Evolutionary conservation across 495 filamentous ascomycete species (phyloP).

Genomic region (Choiromyces venosus): DNA sequence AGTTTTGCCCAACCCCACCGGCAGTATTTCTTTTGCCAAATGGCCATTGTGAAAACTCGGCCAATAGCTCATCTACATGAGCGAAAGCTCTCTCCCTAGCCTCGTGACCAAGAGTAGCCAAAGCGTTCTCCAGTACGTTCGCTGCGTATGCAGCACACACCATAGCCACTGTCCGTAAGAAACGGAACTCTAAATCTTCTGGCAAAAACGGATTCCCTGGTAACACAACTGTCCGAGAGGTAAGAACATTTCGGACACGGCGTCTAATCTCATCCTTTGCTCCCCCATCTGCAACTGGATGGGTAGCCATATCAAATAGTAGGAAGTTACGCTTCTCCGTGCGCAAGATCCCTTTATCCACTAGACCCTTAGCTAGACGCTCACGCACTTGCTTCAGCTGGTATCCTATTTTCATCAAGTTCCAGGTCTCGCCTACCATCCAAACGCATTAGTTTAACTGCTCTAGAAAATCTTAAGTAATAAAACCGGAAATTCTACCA

Average conservation of each 20-base stretch:
- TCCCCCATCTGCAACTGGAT: conserved; percentile 93
- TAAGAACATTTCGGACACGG: conserved; percentile 86
- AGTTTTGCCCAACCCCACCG: conserved; percentile 77
- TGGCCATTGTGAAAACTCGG: conserved; percentile 94
- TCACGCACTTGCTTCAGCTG: conserved; percentile 98
- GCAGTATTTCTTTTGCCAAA: conserved; percentile 73
- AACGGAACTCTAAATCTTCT: conserved; percentile 87
- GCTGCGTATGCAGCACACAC: conserved; percentile 97
- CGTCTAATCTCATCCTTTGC: conserved; percentile 95
- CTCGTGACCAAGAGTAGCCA: conserved; percentile 88
- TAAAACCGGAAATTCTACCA: conserved; percentile 56
- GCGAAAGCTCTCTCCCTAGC: conserved; percentile 88
- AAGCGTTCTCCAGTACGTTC: conserved; percentile 96
- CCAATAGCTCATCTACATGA: conserved; percentile 91
- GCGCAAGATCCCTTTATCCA: conserved; percentile 96
- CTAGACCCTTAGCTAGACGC: conserved; percentile 92
- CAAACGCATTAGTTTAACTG: conserved; percentile 35
- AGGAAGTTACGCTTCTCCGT: conserved; percentile 99
- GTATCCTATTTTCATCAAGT: conserved; percentile 99
- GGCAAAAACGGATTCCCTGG: conserved; percentile 77
- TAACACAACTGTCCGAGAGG: conserved; percentile 86
- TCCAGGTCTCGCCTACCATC: conserved; percentile 89
- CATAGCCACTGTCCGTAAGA: conserved; percentile 86
- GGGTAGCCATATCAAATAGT: conserved; percentile 98
- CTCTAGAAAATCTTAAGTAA: background rate